Evolutionary conservation across 768 basidiomycete species (phyloP).

Genomic region (Ramaria sp.): DNA sequence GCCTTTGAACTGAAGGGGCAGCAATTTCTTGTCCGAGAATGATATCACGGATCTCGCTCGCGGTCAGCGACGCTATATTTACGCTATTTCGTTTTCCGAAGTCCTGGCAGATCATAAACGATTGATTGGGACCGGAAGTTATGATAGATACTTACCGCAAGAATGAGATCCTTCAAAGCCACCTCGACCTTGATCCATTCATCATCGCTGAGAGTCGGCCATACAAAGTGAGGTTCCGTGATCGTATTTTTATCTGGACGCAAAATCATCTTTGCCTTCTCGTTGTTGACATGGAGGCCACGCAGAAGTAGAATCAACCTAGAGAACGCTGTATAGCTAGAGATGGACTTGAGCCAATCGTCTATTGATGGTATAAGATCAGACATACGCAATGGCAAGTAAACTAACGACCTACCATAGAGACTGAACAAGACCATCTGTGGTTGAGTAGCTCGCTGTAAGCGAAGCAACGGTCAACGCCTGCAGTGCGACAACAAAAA

Average conservation of each 20-base stretch:
- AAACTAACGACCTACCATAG: slow-evolving; percentile 47
- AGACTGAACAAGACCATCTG: slow-evolving; percentile 99
- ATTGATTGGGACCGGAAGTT: neutral
- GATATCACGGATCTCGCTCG: slow-evolving; percentile 95
- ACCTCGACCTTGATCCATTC: slow-evolving; percentile 99
- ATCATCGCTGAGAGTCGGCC: slow-evolving; percentile 87
- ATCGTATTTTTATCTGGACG: slow-evolving; percentile 96
- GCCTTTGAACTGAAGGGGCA: slow-evolving; percentile 89
- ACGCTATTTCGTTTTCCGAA: slow-evolving; percentile 99
- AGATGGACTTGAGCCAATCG: slow-evolving; percentile 98
- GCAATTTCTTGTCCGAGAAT: slow-evolving; percentile 98
- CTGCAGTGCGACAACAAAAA: neutral
- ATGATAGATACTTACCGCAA: slow-evolving; percentile 43
- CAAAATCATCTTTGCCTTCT: slow-evolving; percentile 97
- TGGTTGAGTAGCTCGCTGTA: slow-evolving; percentile 87
- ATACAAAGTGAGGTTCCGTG: slow-evolving; percentile 96
- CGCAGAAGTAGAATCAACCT: slow-evolving; percentile 94
- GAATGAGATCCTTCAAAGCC: slow-evolving; percentile 94
- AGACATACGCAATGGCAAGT: neutral
- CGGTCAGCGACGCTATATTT: slow-evolving; percentile 94
- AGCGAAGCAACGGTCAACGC: slow-evolving; percentile 10
- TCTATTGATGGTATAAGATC: slow-evolving; percentile 35
- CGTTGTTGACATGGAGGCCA: slow-evolving; percentile 97
- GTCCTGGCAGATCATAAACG: slow-evolving; percentile 40
- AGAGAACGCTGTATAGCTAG: slow-evolving; percentile 98